Conservation (phyloP, 805 yeast species). For the Wickerhamiella alocasiicola region DNA sequence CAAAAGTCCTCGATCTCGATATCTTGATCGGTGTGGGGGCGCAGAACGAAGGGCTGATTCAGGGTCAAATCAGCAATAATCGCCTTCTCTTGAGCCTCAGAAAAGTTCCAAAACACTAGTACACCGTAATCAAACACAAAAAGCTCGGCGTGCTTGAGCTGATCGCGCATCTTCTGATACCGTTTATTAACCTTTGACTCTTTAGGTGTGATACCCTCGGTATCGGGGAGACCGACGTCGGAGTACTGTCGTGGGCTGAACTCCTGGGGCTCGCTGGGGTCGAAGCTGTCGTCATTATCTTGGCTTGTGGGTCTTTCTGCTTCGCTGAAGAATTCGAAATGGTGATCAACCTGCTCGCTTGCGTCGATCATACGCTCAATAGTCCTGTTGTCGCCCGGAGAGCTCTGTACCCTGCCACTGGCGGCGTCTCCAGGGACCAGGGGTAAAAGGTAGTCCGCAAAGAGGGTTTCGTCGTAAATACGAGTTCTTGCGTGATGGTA, state of each 20-base stretch:
- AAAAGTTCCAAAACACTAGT: constrained; percentile 95
- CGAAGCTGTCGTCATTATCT: constrained; percentile 39
- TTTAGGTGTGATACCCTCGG: constrained; percentile 7
- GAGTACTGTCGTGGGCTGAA: constrained; percentile 37
- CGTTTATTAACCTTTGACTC: constrained; percentile 23
- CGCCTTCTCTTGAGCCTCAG: constrained; percentile 85
- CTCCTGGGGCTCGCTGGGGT: constrained; percentile 87
- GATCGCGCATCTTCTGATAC: constrained; percentile 20
- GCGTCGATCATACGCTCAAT: constrained; percentile 71
- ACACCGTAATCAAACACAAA: constrained; percentile 87
- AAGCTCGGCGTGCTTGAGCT: constrained; percentile 55
- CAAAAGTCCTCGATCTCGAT: constrained; percentile 86
- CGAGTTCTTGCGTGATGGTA: constrained; percentile 79
- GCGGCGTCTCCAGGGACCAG: constrained; percentile 56
- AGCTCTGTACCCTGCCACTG: constrained; percentile 27
- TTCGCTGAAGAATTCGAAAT: constrained; percentile 69
- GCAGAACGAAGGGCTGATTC: constrained; percentile 38
- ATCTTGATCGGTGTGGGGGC: constrained; percentile 70
- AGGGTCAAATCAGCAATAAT: constrained; percentile 83
- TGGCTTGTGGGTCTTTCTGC: constrained; percentile 40
- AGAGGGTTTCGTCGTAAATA: constrained; percentile 82
- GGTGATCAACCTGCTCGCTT: constrained; percentile 80
- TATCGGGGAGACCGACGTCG: not conserved
- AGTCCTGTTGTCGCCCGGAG: constrained; percentile 31
- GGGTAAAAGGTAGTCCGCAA: constrained; percentile 81